Evolutionary conservation across 2,329 filamentous ascomycete species (phyloP).

Genomic region (Paracorniculantispora psalliotae): DNA sequence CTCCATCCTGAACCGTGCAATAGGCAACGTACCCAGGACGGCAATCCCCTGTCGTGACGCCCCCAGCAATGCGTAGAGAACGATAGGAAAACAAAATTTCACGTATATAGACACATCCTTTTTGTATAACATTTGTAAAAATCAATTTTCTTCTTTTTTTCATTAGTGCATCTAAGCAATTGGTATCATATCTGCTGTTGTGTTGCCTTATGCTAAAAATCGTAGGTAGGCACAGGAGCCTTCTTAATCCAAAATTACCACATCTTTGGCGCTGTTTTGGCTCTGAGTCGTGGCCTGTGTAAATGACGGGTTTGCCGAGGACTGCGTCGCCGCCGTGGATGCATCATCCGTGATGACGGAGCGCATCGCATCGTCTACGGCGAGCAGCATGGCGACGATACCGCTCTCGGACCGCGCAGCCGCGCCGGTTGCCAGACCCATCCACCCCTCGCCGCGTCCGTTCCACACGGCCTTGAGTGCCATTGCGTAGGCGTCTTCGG

Average conservation of each 20-base stretch:
- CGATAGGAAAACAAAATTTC: neutral
- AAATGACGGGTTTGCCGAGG: neutral
- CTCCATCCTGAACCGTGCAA: constrained; percentile 15
- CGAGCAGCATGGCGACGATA: constrained; percentile 43
- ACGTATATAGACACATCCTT: neutral
- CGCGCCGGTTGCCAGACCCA: constrained; percentile 43
- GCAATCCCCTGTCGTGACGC: constrained; percentile 1
- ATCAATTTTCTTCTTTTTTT: neutral
- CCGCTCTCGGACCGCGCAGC: constrained; percentile 36
- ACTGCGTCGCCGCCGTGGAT: neutral
- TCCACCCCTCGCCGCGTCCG: constrained; percentile 40
- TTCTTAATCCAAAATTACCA: constrained; percentile 12
- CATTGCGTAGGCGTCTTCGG: constrained; percentile 31
- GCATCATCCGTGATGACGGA: constrained; percentile 18
- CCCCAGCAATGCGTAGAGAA: neutral
- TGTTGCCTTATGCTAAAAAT: neutral
- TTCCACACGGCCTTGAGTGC: constrained; percentile 43
- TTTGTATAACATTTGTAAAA: neutral
- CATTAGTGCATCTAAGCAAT: constrained; percentile 4
- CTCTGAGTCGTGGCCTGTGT: neutral
- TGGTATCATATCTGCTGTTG: constrained; percentile 7
- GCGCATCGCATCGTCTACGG: constrained; percentile 43
- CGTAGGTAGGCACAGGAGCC: neutral
- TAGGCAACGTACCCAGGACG: neutral
- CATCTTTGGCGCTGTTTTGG: neutral